A percentile compares a stretch with the other conserved stretches of the same genome.
Conservation (phyloP, 140 eudicot genomes). For the Senecio squalidus region DNA sequence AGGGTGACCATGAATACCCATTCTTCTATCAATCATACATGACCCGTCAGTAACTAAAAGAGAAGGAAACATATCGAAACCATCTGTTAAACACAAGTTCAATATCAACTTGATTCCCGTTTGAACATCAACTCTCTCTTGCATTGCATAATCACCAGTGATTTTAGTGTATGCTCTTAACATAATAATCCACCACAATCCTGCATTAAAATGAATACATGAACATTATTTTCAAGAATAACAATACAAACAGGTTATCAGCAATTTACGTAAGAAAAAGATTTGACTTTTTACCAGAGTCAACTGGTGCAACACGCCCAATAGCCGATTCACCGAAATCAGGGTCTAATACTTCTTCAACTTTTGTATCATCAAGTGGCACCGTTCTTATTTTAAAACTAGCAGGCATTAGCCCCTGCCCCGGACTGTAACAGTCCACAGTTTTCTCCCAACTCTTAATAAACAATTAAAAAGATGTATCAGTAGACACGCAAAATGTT, state of each 20-base stretch:
- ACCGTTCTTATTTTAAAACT: constrained; percentile 79
- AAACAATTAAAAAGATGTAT: constrained; percentile 14
- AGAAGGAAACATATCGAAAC: constrained; percentile 98
- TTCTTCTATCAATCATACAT: constrained; percentile 95
- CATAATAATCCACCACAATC: constrained; percentile 92
- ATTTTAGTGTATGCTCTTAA: constrained; percentile 87
- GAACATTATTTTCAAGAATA: neutral
- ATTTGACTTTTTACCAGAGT: constrained; percentile 54
- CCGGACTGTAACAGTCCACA: constrained; percentile 94
- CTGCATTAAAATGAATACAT: constrained; percentile 28
- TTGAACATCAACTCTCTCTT: constrained; percentile 87
- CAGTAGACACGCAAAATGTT: too few relatives aligned
- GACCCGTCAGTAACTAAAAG: constrained; percentile 96
- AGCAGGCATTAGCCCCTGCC: constrained; percentile 97
- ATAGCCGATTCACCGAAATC: constrained; percentile 98
- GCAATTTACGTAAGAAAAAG: neutral
- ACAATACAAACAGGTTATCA: neutral
- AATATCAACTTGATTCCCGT: constrained; percentile 80
- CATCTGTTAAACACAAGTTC: constrained; percentile 78
- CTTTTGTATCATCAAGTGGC: constrained; percentile 58
- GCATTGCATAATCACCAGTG: constrained; percentile 83
- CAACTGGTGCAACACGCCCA: constrained; percentile 99
- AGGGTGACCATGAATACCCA: constrained; percentile 99
- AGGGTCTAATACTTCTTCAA: constrained; percentile 87
- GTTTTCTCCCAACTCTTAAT: constrained; percentile 97